Base-by-base conservation (phyloP, 176 grass and related monocot species). In the Chloris gayana region DNA sequence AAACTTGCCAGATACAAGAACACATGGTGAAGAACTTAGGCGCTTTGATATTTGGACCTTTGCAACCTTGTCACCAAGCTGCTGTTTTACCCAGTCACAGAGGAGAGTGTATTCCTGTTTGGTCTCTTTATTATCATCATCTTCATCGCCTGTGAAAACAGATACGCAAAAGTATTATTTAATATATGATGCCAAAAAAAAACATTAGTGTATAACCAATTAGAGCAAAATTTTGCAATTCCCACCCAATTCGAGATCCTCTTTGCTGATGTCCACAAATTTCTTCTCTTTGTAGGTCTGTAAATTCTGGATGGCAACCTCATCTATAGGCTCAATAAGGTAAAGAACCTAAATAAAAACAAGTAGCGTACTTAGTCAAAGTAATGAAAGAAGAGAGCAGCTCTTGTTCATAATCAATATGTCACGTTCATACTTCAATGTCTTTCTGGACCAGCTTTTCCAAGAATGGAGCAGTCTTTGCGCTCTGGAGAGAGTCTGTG, bases 1-100 rank as follows among this genome's bases (percentile, higher is more conserved):
- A 80, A 98, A 98, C 71, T 98, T 98, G 62, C 90, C 95, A 59
- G 95, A 98, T 57, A 98, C 95, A 50, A 98, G 92, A 72, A 95
- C 95, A 93, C 92, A 98, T 7, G 95, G 92, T 26, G 95, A 98
- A 76, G 92, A 93, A 82, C 95, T 95, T 12, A 95, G 84, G 21
- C 95, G 84, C 25, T 98, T 98, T 13, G 95, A 98, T 63, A 98
- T 82, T 83, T 98, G 83, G 29, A 98, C 92, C 78, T 98, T 98
- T 4, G 95, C 92, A 73, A 95, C 95, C 72, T 98, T 94, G 76
- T 98, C 92, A 63, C 90, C 95, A n/a, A 98, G 90, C 73, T 84
- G 87, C 41, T 84, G 87, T 67, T 88, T 88, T 56, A 98, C 72
- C 87, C 87, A 88, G 31, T 97, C 94, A 67, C 94, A 93, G 4